Base-by-base conservation (phyloP, 2,329 filamentous ascomycete genomes). In the Apiospora arundinis region DNA sequence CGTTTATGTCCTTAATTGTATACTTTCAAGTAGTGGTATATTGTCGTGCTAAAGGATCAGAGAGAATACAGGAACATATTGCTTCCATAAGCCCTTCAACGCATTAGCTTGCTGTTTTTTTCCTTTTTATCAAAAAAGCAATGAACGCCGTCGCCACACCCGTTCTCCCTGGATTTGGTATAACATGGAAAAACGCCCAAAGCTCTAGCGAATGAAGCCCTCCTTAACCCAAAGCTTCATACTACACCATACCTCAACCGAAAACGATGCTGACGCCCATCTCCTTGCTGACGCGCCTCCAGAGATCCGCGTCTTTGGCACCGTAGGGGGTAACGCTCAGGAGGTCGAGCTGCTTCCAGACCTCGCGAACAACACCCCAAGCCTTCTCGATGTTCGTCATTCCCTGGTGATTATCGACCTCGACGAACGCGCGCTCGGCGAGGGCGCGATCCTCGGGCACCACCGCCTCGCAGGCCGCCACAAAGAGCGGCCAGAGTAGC, bases 321-420 rank as follows among this genome's bases (percentile, higher is more conserved):
- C 74, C 74, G 69, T 70, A 73, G 69, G 72, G 28, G 76, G 77
- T 70, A 60, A 77, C 72, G 72, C 77, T 72, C 12, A 74, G 71
- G 12, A 74, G 71, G 71, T 90, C 88, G 0, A 84, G 84, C 70
- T 88, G 82, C 70, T 83, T 83, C 80, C 90, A 92, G 12, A 92
- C 86, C 77, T 91, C 89, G 74, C 87, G 83, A 4, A 90, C 86
- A 46, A 92, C 87, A 16, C 84, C 84, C 88, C 89, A 90, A 4
- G 89, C 87, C 72, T 88, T 83, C 73, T 85, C 85, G 71, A 92
- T 91, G 75, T 92, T 92, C 23, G 85, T 86, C 90, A 92, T 92
- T 25, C 90, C 89, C 77, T 92, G 90, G 23, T 89, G 81, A 69
- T 82, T 83, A 71, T 88, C 86, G 11, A 90, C 83, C 6, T 85